Conservation (phyloP, 2,329 filamentous ascomycete species). For the Bretziella fagacearum region DNA sequence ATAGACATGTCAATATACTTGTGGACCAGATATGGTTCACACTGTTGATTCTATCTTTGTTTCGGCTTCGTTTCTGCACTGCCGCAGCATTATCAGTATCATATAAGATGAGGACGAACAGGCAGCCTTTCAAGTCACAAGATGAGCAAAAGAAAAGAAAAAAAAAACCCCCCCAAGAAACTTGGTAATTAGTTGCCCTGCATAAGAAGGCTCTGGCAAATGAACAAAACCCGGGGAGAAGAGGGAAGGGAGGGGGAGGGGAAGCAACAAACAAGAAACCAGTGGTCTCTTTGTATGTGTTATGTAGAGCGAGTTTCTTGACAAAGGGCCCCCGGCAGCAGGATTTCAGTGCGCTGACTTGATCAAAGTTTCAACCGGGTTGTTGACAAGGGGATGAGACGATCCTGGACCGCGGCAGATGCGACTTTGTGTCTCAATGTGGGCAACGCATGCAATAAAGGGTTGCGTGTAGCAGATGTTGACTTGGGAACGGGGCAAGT, state of each 20-base stretch:
- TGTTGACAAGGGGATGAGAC: neutral
- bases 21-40: neutral
- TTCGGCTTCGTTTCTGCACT: constrained; percentile 3
- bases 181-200: neutral
- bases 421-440: neutral
- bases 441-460: neutral
- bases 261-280: neutral
- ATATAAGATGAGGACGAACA: neutral
- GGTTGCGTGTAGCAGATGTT: no score
- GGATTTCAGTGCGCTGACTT: constrained; percentile 2
- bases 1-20: neutral
- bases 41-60: neutral
- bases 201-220: neutral
- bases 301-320: neutral
- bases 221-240: no score
- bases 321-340: neutral
- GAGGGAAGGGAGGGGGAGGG: neutral
- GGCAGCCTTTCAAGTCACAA: neutral
- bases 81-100: neutral
- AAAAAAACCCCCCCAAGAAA: neutral
- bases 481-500: no score
- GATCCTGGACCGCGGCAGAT: neutral
- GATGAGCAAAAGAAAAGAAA: neutral
- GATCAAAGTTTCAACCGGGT: neutral
- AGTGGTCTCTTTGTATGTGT: neutral